Percentiles rank a stretch among this genome's conserved stretches.
These are phyloP conservation scores for Alternaria arbusti DNA, from an alignment of 2,329 filamentous ascomycete species.

Conservation along the genomic window DNA sequence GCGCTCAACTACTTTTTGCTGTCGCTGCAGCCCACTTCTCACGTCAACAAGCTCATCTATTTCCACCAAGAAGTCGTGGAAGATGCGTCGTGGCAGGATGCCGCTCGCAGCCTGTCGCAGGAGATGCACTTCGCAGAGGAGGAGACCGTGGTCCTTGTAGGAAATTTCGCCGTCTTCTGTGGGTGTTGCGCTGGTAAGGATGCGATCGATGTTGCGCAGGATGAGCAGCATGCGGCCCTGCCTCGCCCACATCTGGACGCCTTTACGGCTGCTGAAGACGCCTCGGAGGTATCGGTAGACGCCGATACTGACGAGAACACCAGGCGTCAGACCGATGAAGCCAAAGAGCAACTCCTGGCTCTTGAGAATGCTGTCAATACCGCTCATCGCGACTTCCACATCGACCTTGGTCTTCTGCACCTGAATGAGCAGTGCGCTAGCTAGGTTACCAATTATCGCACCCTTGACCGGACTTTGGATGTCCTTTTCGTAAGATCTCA, in stretches of 20 bases:
- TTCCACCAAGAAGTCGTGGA: constrained; percentile 87
- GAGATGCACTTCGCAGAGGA: constrained; percentile 88
- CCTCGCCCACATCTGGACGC: constrained; percentile 68
- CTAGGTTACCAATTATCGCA: constrained; percentile 82
- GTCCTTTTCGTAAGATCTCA: constrained; percentile 90
- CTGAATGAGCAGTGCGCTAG: constrained; percentile 91
- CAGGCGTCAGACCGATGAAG: constrained; percentile 93
- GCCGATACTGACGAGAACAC: constrained; percentile 84
- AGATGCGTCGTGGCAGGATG: constrained; percentile 75
- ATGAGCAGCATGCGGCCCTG: constrained; percentile 76
- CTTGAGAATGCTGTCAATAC: constrained; percentile 92
- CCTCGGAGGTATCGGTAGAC: constrained; percentile 73
- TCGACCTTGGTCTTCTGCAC: constrained; percentile 99
- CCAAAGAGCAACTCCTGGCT: constrained; percentile 96
- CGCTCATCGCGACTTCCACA: constrained; percentile 92
- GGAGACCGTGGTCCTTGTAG: constrained; percentile 89
- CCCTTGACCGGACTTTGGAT: constrained; percentile 81
- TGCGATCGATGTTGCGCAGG: constrained; percentile 85
- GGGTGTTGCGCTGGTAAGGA: constrained; percentile 58
- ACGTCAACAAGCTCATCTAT: constrained; percentile 85
- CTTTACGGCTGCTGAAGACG: constrained; percentile 72
- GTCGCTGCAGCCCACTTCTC: constrained; percentile 74
- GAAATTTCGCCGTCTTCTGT: constrained; percentile 77
- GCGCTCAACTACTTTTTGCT: constrained; percentile 79
- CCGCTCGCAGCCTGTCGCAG: constrained; percentile 72